Evolutionary conservation across 495 filamentous ascomycete genomes (phyloP).

Genomic region (Elasticomyces elasticus): DNA sequence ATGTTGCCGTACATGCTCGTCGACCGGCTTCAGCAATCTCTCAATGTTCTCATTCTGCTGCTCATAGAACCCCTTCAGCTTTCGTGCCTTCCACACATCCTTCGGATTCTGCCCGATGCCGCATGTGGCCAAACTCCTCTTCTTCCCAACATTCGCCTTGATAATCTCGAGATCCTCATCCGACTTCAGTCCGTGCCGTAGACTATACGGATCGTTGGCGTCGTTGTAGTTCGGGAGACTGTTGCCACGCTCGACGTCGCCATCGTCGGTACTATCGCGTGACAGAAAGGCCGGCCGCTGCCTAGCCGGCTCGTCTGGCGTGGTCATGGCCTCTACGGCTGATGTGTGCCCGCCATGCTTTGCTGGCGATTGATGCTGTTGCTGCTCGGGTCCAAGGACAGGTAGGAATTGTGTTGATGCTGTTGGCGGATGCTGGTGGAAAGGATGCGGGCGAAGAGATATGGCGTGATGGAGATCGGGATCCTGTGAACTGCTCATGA

Average conservation of each 20-base stretch:
- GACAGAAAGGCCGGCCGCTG: constrained; percentile 12
- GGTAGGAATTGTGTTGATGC: constrained; percentile 3
- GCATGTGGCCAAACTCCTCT: constrained; percentile 45
- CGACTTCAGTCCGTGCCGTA: constrained; percentile 70
- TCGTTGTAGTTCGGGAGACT: constrained; percentile 47
- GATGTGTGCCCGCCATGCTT: not conserved
- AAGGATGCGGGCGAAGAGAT: constrained; percentile 32
- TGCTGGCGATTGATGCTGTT: not conserved
- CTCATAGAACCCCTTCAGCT: constrained; percentile 77
- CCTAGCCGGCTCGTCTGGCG: constrained; percentile 3
- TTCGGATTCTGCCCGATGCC: constrained; percentile 35
- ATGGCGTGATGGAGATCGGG: constrained; percentile 33
- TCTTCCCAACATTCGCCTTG: constrained; percentile 71
- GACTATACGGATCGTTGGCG: constrained; percentile 69
- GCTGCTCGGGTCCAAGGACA: not conserved
- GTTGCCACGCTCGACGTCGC: constrained; percentile 58
- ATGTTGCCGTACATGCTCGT: constrained; percentile 60
- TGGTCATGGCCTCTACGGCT: constrained; percentile 12
- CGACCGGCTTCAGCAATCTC: constrained; percentile 80
- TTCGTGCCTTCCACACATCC: constrained; percentile 41
- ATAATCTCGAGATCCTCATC: constrained; percentile 68
- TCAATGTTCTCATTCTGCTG: constrained; percentile 89
- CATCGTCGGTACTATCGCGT: constrained; percentile 26
- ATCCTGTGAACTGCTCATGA: constrained; percentile 23
- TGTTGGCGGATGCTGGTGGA: constrained; percentile 28